These are phyloP conservation scores for Pyrenophora tritici-repentis DNA, from an alignment of 2,329 filamentous ascomycete species.

Conservation along the genomic window DNA sequence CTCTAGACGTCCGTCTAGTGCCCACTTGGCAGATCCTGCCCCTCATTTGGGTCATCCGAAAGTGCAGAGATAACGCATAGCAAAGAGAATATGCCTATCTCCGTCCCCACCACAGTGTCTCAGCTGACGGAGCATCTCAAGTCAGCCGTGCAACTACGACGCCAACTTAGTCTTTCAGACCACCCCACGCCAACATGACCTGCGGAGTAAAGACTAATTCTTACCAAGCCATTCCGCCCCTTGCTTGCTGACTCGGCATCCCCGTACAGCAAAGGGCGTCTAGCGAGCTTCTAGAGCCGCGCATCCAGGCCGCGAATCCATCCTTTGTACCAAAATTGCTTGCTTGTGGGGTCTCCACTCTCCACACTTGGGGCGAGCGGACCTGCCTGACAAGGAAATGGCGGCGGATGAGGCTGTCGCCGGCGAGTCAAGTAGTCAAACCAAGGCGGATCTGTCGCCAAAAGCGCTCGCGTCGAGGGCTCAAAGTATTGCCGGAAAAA, in stretches of 20 bases:
- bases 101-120: constrained; percentile 16
- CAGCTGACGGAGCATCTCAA: too few relatives aligned
- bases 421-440: constrained; percentile 7
- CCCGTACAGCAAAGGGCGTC: constrained; percentile 25
- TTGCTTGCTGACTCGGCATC: constrained; percentile 24
- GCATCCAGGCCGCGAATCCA: constrained; percentile 13
- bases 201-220: constrained; percentile 2
- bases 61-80: constrained; percentile 21
- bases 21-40: constrained; percentile 12
- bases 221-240: constrained; percentile 17
- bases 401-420: constrained; percentile 12
- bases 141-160: constrained; percentile 11
- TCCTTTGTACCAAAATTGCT: constrained; percentile 7
- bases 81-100: constrained; percentile 2
- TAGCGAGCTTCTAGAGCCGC: constrained; percentile 26
- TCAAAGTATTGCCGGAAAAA: constrained; percentile 8
- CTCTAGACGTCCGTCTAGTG: constrained; percentile 3
- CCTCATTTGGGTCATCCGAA: constrained; percentile 14
- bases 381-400: constrained; percentile 14
- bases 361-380: background rate
- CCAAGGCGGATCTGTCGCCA: background rate
- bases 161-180: background rate
- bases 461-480: constrained; percentile 1
- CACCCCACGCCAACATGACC: constrained; percentile 3
- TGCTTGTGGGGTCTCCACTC: constrained; percentile 15